A percentile compares a stretch with the other conserved stretches of the same genome.
phyloP scores from a whole-genome alignment of 805 yeast species.

The Myxozyma nipponensis region DNA sequence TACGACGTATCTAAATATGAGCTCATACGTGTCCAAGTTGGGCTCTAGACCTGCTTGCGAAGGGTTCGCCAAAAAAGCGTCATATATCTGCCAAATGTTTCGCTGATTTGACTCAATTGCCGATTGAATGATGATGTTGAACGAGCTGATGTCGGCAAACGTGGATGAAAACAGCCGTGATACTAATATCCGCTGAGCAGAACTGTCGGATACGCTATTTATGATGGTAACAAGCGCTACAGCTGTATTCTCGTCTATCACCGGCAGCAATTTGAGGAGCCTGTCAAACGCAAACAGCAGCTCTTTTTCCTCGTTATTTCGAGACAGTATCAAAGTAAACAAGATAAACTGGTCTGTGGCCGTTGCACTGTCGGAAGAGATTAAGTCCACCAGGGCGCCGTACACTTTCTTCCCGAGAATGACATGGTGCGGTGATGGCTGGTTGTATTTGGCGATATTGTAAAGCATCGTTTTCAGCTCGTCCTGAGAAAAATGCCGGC shows the following conservation, averaged over 20 bases:
- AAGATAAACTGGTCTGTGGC: conserved; percentile 21
- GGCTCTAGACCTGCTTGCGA: conserved; percentile 8
- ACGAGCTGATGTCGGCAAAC: conserved; percentile 17
- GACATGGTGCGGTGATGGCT: conserved; percentile 18
- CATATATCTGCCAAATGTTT: conserved; percentile 17
- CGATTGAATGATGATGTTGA: conserved; percentile 23
- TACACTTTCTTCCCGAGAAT: conserved; percentile 22
- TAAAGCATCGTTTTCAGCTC: conserved; percentile 14
- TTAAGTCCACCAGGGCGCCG: conserved; percentile 6
- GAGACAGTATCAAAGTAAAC: conserved; percentile 14
- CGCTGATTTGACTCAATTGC: conserved; percentile 18
- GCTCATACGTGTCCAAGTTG: conserved; percentile 24
- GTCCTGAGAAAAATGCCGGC: conserved; percentile 5
- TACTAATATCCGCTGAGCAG: conserved; percentile 16
- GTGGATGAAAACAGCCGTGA: conserved; percentile 5
- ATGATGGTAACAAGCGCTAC: conserved; percentile 22
- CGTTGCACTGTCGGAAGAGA: neutral
- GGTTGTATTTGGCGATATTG: conserved; percentile 8
- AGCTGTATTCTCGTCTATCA: conserved; percentile 14
- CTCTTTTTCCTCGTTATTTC: conserved; percentile 22
- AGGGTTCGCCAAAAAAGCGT: neutral
- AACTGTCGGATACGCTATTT: conserved; percentile 14
- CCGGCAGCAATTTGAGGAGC: conserved; percentile 6
- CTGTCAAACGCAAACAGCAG: conserved; percentile 20
- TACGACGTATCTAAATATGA: conserved; percentile 22